Conservation (phyloP, 2,329 filamentous ascomycete species). For the Phialophora verrucosa region DNA sequence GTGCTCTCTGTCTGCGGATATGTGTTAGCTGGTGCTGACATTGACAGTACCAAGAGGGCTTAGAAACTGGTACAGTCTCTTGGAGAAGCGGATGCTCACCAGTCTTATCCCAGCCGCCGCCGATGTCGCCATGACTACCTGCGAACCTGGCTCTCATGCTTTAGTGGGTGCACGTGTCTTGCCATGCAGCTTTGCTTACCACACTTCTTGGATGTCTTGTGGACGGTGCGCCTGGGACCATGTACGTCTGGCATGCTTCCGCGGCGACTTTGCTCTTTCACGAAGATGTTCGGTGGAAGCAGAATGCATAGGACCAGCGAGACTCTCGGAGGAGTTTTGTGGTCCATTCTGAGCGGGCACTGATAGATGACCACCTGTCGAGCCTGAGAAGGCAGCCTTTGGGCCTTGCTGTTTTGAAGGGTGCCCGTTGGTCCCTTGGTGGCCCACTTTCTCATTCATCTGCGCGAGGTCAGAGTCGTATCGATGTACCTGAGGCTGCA, state of each 20-base stretch:
- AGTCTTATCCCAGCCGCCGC: constrained; percentile 61
- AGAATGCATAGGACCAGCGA: constrained; percentile 22
- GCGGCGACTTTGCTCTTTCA: constrained; percentile 11
- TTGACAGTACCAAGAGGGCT: not conserved
- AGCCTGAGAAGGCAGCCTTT: not conserved
- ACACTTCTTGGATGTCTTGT: constrained; percentile 78
- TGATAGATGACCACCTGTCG: constrained; percentile 9
- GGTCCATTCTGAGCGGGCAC: constrained; percentile 7
- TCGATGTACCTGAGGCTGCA: constrained; percentile 16
- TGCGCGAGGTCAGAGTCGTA: constrained; percentile 25
- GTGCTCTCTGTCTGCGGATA: constrained; percentile 55
- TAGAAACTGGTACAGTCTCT: not conserved
- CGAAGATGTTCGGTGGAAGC: constrained; percentile 24
- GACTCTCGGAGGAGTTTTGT: constrained; percentile 27
- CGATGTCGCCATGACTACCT: constrained; percentile 78
- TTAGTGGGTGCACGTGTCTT: not conserved
- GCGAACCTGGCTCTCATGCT: constrained; percentile 61
- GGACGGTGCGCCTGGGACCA: constrained; percentile 47
- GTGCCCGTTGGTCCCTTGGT: constrained; percentile 3
- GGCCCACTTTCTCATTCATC: constrained; percentile 22
- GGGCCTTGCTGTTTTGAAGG: not conserved
- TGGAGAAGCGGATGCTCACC: not conserved
- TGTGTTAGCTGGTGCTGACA: not conserved
- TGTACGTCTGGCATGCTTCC: constrained; percentile 34
- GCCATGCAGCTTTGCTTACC: constrained; percentile 27